Conservation (phyloP, 306 rosid genomes). For the Trichosanthes truncata region DNA sequence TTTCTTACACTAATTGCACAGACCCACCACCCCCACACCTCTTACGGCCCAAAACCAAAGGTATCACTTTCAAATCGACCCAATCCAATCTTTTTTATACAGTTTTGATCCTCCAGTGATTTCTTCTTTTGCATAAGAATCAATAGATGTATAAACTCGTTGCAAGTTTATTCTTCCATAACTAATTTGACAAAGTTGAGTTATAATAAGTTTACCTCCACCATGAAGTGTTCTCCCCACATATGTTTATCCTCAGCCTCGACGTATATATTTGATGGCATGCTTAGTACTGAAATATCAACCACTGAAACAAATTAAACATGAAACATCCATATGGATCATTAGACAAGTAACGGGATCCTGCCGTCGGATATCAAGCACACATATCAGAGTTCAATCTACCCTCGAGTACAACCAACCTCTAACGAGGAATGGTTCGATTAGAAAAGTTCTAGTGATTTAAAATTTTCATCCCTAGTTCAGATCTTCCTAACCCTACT, state of each 20-base stretch:
- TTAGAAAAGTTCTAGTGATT: neutral
- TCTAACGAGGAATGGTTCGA: neutral
- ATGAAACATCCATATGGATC: neutral
- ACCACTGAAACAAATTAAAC: neutral
- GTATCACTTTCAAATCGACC: neutral
- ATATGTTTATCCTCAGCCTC: neutral
- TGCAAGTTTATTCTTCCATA: no score
- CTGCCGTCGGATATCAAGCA: slow-evolving; percentile 10
- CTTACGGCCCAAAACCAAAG: neutral
- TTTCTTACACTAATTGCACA: neutral
- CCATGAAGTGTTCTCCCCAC: neutral
- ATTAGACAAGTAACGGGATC: slow-evolving; percentile 2
- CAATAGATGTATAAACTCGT: neutral
- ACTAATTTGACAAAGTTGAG: neutral
- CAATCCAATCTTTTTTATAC: neutral
- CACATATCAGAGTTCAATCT: slow-evolving; percentile 15
- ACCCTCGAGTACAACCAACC: neutral
- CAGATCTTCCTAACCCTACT: neutral
- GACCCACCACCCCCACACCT: neutral
- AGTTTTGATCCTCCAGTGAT: neutral
- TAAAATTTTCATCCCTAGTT: neutral
- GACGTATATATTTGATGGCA: neutral
- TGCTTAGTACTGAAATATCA: neutral
- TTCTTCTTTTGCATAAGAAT: neutral
- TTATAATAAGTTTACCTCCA: neutral